These are phyloP conservation scores for Arabidopsis arenosa DNA, from an alignment of 345 rosid genomes.

Conservation along the genomic window DNA sequence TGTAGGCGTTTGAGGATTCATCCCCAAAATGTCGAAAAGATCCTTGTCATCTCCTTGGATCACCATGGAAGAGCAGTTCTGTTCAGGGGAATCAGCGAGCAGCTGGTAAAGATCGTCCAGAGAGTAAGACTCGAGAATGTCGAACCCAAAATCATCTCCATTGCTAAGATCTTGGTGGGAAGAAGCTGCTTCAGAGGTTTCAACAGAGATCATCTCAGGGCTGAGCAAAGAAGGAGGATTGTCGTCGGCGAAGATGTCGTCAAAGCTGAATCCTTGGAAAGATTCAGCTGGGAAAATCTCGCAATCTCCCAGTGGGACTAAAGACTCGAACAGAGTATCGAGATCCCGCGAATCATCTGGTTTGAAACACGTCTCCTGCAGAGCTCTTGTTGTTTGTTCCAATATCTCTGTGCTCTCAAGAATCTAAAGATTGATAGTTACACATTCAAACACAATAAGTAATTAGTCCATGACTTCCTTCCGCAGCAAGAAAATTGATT, in stretches of 20 bases:
- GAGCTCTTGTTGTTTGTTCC: constrained; percentile 57
- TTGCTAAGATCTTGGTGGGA: constrained; percentile 23
- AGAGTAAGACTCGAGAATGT: constrained; percentile 53
- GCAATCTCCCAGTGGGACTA: constrained; percentile 42
- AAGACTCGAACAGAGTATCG: constrained; percentile 63
- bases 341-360: constrained; percentile 50
- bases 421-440: constrained; percentile 54
- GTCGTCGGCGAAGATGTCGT: constrained; percentile 50
- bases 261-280: constrained; percentile 47
- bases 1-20: constrained; percentile 43
- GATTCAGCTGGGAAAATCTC: constrained; percentile 49
- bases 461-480: constrained; percentile 36
- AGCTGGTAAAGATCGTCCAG: constrained; percentile 60
- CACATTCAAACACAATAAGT: neutral
- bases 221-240: constrained; percentile 45
- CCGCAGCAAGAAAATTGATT: constrained; percentile 1
- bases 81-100: constrained; percentile 53
- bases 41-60: constrained; percentile 51
- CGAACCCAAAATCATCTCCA: constrained; percentile 47
- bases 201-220: constrained; percentile 38
- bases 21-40: constrained; percentile 56
- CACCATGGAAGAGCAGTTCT: constrained; percentile 37
- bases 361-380: constrained; percentile 53
- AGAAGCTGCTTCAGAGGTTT: constrained; percentile 15
- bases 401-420: constrained; percentile 61